Conservation (phyloP, 345 rosid genomes). For the Excoecaria cochinchinensis region DNA sequence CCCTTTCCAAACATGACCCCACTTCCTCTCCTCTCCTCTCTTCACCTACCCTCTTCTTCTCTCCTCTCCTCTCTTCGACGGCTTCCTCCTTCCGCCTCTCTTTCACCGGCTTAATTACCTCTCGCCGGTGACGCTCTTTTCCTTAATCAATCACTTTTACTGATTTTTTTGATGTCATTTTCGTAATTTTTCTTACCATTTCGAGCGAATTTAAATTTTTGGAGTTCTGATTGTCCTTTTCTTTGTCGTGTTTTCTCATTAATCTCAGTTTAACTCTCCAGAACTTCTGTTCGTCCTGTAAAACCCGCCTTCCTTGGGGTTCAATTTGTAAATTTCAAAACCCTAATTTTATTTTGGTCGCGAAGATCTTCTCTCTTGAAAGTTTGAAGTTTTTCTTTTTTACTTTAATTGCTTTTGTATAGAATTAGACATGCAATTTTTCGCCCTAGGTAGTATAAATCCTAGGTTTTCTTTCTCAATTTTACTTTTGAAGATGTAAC, state of each 20-base stretch:
- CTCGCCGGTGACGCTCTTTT: not conserved
- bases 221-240: not conserved
- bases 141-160: not conserved
- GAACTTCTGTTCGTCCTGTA: not conserved
- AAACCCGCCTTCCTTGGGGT: not conserved
- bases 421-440: conserved; percentile 1
- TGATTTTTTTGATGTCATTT: not conserved
- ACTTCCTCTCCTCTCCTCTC: not conserved
- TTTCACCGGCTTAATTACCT: not conserved
- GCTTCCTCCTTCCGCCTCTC: not conserved
- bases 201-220: not conserved
- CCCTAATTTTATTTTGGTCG: not conserved
- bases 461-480: conserved; percentile 10
- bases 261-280: not conserved
- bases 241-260: not conserved
- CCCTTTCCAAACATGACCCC: not conserved
- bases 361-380: no score
- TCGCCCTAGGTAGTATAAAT: not conserved
- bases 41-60: not conserved
- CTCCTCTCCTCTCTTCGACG: not conserved
- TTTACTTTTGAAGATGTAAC: conserved; percentile 1
- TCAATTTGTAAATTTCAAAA: not conserved
- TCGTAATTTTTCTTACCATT: not conserved
- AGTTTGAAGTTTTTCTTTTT: not conserved
- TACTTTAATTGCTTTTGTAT: not conserved